Percentiles rank a stretch among this genome's conserved stretches.
Conservation (phyloP, 2,329 filamentous ascomycete species). For the Claviceps arundinis region DNA sequence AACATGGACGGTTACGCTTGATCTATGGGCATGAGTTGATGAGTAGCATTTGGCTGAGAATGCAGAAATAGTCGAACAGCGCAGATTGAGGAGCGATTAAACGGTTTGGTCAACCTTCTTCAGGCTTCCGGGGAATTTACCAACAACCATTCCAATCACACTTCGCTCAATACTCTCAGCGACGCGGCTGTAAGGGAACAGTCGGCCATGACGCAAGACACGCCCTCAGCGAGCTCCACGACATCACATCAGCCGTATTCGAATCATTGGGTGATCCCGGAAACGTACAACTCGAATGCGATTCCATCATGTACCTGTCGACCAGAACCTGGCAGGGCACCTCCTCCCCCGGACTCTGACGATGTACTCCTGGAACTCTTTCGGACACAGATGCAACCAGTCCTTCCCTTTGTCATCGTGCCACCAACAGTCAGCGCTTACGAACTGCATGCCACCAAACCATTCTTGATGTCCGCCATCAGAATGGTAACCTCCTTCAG, state of each 20-base stretch:
- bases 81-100: constrained; percentile 35
- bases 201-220: constrained; percentile 12
- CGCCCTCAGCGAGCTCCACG: constrained; percentile 10
- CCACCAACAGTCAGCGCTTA: constrained; percentile 22
- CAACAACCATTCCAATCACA: constrained; percentile 11
- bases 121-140: constrained; percentile 27
- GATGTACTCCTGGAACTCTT: constrained; percentile 32
- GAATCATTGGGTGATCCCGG: constrained; percentile 22
- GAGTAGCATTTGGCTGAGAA: too few relatives aligned
- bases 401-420: constrained; percentile 35
- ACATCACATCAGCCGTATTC: constrained; percentile 6
- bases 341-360: constrained; percentile 30
- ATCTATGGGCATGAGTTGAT: too few relatives aligned
- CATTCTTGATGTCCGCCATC: constrained; percentile 36
- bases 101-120: constrained; percentile 34
- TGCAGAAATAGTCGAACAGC: constrained; percentile 27
- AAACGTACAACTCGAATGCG: constrained; percentile 31
- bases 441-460: constrained; percentile 24
- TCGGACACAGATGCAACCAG: constrained; percentile 26
- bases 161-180: constrained; percentile 14
- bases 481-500: constrained; percentile 36
- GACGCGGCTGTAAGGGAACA: constrained; percentile 16
- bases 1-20: too few relatives aligned
- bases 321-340: constrained; percentile 24
- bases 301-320: constrained; percentile 35